phyloP scores from a whole-genome alignment of 2,329 filamentous ascomycete genomes.

The Penicillium verrucosum region DNA sequence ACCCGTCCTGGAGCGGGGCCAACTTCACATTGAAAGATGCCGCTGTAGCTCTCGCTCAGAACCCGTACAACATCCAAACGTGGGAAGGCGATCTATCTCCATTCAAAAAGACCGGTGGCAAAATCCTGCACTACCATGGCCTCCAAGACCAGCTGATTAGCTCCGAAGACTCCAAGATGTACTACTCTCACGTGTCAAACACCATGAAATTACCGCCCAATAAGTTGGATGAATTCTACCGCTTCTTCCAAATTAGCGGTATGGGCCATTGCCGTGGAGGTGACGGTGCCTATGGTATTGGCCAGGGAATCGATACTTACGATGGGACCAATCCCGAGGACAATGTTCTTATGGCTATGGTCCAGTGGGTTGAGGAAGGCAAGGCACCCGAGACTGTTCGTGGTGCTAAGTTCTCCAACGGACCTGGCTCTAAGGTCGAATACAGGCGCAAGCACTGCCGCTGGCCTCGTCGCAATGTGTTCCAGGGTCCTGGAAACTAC shows the following conservation, averaged over 20 bases:
- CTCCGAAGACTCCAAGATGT: slow-evolving; percentile 51
- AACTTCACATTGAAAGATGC: slow-evolving; percentile 41
- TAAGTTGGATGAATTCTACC: slow-evolving; percentile 42
- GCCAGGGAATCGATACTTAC: slow-evolving; percentile 26
- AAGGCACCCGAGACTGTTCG: slow-evolving; percentile 39
- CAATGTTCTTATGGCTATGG: slow-evolving; percentile 51
- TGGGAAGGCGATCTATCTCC: slow-evolving; percentile 47
- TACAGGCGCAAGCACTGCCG: slow-evolving; percentile 49
- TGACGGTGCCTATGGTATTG: slow-evolving; percentile 45
- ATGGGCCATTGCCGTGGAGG: slow-evolving; percentile 51
- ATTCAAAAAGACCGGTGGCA: slow-evolving; percentile 45
- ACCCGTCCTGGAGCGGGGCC: slow-evolving; percentile 40
- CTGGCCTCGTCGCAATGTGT: slow-evolving; percentile 35
- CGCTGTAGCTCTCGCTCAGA: slow-evolving; percentile 33
- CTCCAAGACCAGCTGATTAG: slow-evolving; percentile 52
- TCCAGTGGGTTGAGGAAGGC: slow-evolving; percentile 50
- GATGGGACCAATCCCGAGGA: slow-evolving; percentile 33
- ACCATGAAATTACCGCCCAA: slow-evolving; percentile 35
- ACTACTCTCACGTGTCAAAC: slow-evolving; percentile 46
- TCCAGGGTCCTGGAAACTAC: slow-evolving; percentile 31
- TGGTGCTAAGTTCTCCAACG: slow-evolving; percentile 47
- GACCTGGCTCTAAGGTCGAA: slow-evolving; percentile 36
- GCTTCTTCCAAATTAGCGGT: slow-evolving; percentile 54
- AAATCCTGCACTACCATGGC: slow-evolving; percentile 44
- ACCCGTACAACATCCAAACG: slow-evolving; percentile 52